These are phyloP conservation scores for Trichocladium antarcticum DNA, from an alignment of 495 filamentous ascomycete genomes.

Conservation along the genomic window DNA sequence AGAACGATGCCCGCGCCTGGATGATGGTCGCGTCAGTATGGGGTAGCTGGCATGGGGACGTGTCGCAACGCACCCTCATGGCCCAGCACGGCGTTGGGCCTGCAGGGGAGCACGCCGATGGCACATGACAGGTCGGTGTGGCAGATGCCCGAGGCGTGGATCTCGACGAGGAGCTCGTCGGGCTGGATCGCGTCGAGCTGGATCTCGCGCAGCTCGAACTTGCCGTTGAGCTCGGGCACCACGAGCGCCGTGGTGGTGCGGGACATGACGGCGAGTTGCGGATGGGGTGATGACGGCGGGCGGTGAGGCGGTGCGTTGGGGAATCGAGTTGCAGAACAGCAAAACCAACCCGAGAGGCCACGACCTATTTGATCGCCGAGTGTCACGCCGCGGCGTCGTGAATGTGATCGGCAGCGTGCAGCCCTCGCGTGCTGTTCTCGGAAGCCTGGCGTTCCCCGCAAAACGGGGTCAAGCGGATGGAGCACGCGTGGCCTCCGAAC, in stretches of 20 bases:
- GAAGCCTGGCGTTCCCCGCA: no score
- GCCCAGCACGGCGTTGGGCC: constrained; percentile 57
- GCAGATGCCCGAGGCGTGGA: constrained; percentile 66
- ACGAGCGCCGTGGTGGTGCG: constrained; percentile 23
- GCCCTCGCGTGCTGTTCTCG: no score
- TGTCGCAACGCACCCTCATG: constrained; percentile 46
- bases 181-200: constrained; percentile 27
- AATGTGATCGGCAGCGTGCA: no score
- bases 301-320: no score
- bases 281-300: no score
- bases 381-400: no score
- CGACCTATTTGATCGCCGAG: no score
- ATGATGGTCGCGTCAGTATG: background rate
- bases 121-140: constrained; percentile 54
- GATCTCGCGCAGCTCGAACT: constrained; percentile 17
- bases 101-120: constrained; percentile 25
- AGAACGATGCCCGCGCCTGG: constrained; percentile 50
- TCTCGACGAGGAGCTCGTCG: constrained; percentile 62
- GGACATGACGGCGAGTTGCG: constrained; percentile 5
- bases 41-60: background rate
- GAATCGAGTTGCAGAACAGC: no score
- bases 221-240: constrained; percentile 20
- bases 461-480: no score
- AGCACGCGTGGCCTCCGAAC: no score
- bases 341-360: no score